phyloP scores from a whole-genome alignment of 2,329 filamentous ascomycete genomes.

The Aspergillus proliferans region DNA sequence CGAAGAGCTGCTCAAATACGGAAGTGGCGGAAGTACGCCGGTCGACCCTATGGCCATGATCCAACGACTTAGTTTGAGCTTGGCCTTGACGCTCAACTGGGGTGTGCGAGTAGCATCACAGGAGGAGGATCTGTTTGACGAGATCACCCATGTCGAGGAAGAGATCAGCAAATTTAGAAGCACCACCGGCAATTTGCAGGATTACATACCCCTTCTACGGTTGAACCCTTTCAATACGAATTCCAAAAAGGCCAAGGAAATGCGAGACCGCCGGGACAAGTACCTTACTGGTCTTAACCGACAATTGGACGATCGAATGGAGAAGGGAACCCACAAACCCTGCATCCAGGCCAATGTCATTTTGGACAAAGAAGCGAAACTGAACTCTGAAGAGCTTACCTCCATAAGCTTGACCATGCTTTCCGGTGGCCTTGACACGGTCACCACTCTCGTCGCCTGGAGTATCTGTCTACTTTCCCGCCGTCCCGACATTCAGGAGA shows the following conservation, averaged over 20 bases:
- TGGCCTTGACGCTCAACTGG: slow-evolving; percentile 61
- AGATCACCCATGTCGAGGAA: slow-evolving; percentile 69
- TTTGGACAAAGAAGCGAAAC: slow-evolving; percentile 55
- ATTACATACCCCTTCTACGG: slow-evolving; percentile 69
- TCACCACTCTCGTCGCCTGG: slow-evolving; percentile 62
- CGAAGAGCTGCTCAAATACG: slow-evolving; percentile 54
- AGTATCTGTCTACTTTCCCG: slow-evolving; percentile 56
- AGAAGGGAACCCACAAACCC: slow-evolving; percentile 54
- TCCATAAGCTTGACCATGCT: slow-evolving; percentile 65
- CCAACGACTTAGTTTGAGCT: slow-evolving; percentile 56
- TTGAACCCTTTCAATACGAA: slow-evolving; percentile 58
- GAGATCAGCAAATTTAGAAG: slow-evolving; percentile 66
- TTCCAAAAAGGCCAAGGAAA: slow-evolving; percentile 53
- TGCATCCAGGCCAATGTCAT: slow-evolving; percentile 65
- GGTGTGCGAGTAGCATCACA: slow-evolving; percentile 56
- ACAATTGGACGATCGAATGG: slow-evolving; percentile 56
- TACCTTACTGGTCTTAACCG: slow-evolving; percentile 54
- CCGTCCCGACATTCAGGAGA: slow-evolving; percentile 57
- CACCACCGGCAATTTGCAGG: slow-evolving; percentile 75
- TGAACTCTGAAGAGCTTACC: slow-evolving; percentile 58
- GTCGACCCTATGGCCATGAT: slow-evolving; percentile 65
- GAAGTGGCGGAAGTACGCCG: slow-evolving; percentile 47
- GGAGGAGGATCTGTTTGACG: slow-evolving; percentile 58
- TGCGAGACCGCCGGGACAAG: slow-evolving; percentile 54
- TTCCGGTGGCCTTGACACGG: slow-evolving; percentile 60